Base-by-base conservation (phyloP, 1,284 basidiomycete species). In the Farysia itapuensis region DNA sequence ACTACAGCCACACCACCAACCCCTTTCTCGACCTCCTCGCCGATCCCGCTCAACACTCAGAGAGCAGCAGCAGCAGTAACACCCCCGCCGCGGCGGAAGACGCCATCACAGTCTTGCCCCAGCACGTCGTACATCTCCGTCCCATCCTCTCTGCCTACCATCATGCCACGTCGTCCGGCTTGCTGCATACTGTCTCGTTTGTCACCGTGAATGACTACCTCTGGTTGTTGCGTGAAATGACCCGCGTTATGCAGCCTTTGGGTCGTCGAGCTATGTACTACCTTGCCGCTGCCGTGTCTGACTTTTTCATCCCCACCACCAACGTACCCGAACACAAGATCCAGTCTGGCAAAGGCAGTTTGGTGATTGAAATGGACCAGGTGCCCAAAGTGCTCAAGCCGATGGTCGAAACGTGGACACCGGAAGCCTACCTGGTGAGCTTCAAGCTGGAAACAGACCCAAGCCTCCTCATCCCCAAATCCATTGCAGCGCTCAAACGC, bases 381-480 rank as follows among this genome's bases (percentile, higher is more conserved):
- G 93, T 97, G 1, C 94, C 95, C 7, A 98, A 98, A 78, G 87
- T 97, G 28, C 79, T 98, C 34, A 89, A 89, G 76, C 87, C 90
- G 0, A 82, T 98, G 79, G 92, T 96, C 3, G 85, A 89, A 39
- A 87, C 96, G 74, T 98, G 94, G 95, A 87, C 86, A 0, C 86
- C 86, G 1, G 85, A 90, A 43, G 93, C 90, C 0, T 97, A 86
- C 77, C 86, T 96, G 32, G 90, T 98, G 35, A 93, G 90, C 1
- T 98, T 98, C 84, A 98, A 98, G 91, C 85, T 98, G 35, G 95
- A 98, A 81, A 98, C 95, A 4, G 94, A 98, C 67, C 80, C 80
- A 14, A 39, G 80, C 1, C 81, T 98, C 8, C 82, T 98, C 15
- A 83, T 97, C 39, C 93, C 94, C 20, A 98, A 98, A 80, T 88